phyloP scores from a whole-genome alignment of 106 monocot genomes.

The Apostasia ramifera region DNA sequence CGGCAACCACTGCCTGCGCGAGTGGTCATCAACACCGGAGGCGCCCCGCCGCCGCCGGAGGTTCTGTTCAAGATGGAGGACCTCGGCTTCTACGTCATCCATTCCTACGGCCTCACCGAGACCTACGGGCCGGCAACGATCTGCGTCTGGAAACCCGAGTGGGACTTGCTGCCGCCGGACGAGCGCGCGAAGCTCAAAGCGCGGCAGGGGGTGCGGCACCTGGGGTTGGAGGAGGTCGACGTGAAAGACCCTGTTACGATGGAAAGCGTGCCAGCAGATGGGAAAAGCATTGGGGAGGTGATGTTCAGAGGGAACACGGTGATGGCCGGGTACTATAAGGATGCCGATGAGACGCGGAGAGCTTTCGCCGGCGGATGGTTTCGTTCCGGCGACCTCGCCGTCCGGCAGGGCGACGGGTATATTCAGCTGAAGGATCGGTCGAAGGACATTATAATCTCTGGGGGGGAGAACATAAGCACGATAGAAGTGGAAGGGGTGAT shows the following conservation, averaged over 20 bases:
- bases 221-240: conserved; percentile 50
- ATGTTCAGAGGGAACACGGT: conserved; percentile 75
- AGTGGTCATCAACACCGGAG: conserved; percentile 47
- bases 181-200: conserved; percentile 51
- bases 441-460: conserved; percentile 22
- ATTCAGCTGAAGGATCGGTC: conserved; percentile 18
- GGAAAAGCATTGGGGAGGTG: conserved; percentile 61
- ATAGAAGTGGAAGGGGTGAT: conserved; percentile 26
- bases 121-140: conserved; percentile 50
- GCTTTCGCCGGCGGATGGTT: conserved; percentile 22
- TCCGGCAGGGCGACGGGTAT: conserved; percentile 17
- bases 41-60: conserved; percentile 49
- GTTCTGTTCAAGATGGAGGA: conserved; percentile 55
- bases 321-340: conserved; percentile 73
- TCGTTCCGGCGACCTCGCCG: conserved; percentile 18
- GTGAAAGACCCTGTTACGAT: conserved; percentile 58
- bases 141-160: conserved; percentile 60
- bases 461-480: conserved; percentile 24
- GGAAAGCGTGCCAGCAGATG: conserved; percentile 60
- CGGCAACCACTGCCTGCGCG: conserved; percentile 24
- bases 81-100: conserved; percentile 50
- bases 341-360: conserved; percentile 24
- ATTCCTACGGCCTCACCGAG: conserved; percentile 70
- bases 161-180: conserved; percentile 36
- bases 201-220: conserved; percentile 51